These are phyloP conservation scores for Penicillium macrosclerotiorum DNA, from an alignment of 495 filamentous ascomycete species.

Conservation along the genomic window DNA sequence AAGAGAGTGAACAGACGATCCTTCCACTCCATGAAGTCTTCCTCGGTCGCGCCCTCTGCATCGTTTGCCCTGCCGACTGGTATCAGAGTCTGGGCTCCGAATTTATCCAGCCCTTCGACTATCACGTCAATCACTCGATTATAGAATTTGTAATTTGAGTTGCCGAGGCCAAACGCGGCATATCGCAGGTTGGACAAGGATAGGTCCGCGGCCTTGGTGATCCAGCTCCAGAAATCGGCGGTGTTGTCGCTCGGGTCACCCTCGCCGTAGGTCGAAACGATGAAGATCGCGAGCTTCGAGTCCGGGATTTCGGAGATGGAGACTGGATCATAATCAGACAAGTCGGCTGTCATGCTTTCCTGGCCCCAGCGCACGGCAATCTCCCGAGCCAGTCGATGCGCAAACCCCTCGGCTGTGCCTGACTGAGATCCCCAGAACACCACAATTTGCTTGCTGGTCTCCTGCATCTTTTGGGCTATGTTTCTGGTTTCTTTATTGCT, in stretches of 20 bases:
- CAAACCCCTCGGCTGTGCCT: constrained; percentile 52
- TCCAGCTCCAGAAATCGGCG: constrained; percentile 44
- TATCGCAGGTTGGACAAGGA: constrained; percentile 39
- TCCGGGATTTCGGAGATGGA: constrained; percentile 37
- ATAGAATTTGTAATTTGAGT: constrained; percentile 53
- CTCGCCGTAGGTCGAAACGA: constrained; percentile 55
- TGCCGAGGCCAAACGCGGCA: constrained; percentile 46
- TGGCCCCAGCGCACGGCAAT: constrained; percentile 42
- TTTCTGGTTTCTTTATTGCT: constrained; percentile 32
- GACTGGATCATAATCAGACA: constrained; percentile 49
- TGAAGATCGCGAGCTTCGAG: constrained; percentile 46
- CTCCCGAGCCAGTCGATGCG: constrained; percentile 45
- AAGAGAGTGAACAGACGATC: constrained; percentile 41
- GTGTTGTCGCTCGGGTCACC: constrained; percentile 56
- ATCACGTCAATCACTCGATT: constrained; percentile 47
- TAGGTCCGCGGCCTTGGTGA: constrained; percentile 26
- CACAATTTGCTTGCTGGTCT: constrained; percentile 38
- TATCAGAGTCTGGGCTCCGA: constrained; percentile 40
- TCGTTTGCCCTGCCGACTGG: constrained; percentile 45
- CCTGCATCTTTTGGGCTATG: constrained; percentile 34
- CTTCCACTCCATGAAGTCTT: constrained; percentile 54
- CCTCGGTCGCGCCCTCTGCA: constrained; percentile 45
- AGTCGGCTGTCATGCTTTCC: constrained; percentile 43
- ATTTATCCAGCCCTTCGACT: constrained; percentile 30
- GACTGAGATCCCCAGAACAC: constrained; percentile 58